phyloP scores from a whole-genome alignment of 305 asterid genomes.

The Fraxinus latifolia region DNA sequence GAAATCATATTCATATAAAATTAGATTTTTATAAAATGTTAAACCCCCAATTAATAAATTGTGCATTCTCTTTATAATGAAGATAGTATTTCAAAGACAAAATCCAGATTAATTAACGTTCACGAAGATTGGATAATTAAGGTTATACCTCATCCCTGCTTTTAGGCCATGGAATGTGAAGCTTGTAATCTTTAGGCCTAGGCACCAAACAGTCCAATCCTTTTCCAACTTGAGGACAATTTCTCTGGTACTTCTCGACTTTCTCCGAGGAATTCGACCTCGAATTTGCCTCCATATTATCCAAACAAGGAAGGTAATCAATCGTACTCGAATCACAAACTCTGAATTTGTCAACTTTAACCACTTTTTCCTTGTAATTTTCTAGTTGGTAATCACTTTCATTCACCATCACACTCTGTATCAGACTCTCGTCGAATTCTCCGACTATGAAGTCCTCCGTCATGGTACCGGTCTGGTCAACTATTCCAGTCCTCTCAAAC shows the following conservation, averaged over 20 bases:
- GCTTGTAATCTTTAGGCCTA: slow-evolving; percentile 57
- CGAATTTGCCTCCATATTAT: slow-evolving; percentile 34
- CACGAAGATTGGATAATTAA: slow-evolving; percentile 1
- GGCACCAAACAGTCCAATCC: slow-evolving; percentile 62
- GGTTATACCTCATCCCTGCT: slow-evolving; percentile 56
- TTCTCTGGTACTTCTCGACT: slow-evolving; percentile 33
- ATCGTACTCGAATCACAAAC: slow-evolving; percentile 48
- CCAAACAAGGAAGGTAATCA: slow-evolving; percentile 51
- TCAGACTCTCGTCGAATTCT: slow-evolving; percentile 49
- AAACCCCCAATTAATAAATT: neutral
- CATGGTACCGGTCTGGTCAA: slow-evolving; percentile 63
- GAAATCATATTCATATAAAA: neutral
- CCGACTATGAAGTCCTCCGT: slow-evolving; percentile 56
- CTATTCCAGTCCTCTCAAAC: slow-evolving; percentile 65
- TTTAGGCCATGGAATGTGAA: slow-evolving; percentile 67
- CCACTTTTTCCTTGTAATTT: slow-evolving; percentile 20
- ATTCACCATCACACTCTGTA: slow-evolving; percentile 42
- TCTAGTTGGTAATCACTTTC: slow-evolving; percentile 20
- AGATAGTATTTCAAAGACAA: neutral
- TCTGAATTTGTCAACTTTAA: slow-evolving; percentile 47
- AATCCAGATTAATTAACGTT: neutral
- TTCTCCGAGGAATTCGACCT: slow-evolving; percentile 26
- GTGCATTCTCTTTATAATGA: neutral
- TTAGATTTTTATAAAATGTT: neutral
- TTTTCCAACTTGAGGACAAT: slow-evolving; percentile 40